Base-by-base conservation (phyloP, 768 basidiomycete genomes). In the Kwoniella pini region DNA sequence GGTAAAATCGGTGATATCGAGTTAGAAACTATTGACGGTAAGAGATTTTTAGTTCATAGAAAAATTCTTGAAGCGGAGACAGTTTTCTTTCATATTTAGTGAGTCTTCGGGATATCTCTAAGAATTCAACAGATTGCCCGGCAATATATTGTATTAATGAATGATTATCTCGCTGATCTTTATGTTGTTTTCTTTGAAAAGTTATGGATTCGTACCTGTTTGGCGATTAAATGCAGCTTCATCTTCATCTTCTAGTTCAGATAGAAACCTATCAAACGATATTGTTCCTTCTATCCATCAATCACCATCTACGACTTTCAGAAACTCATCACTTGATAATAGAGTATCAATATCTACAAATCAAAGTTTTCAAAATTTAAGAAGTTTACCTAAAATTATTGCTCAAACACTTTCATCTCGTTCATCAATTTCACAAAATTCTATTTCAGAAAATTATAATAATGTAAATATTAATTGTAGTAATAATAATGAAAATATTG, bases 11-110 rank as follows among this genome's bases (percentile, higher is more conserved):
- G 74, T 3, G 71, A 75, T 38, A 54, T 75, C 22, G 74, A 75
- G 56, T 54, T 75, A 27, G 69, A 71, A 44, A 72, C 71, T 15
- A 54, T 55, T 10, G 74, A 75, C 50, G 71, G 71, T 30, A 69
- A 69, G 43, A 27, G 71, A 26, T 75, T 75, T 40, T 55, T 75
- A 36, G 74, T 75, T 10, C 74, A 75, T 57, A 54, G 48, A 26
- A 72, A 64, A 50, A 43, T 75, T 4, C 46, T 75, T 17, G 74
- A 75, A 56, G 24, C 12, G 3, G 74, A 75, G 68, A 71, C 71
- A 13, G 67, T 75, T 22, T 75, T 72, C 60, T 75, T 75, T 53
- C 74, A 75, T 44, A 75, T 75, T 48, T 75, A 75, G 74, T 75
- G 56, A 62, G 74, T 68, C 13, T n/a, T n/a, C n/a, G n/a, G n/a